Evolutionary conservation across 1,139 yeast species (phyloP).

Genomic region (Blastobotrys arbuscula): DNA sequence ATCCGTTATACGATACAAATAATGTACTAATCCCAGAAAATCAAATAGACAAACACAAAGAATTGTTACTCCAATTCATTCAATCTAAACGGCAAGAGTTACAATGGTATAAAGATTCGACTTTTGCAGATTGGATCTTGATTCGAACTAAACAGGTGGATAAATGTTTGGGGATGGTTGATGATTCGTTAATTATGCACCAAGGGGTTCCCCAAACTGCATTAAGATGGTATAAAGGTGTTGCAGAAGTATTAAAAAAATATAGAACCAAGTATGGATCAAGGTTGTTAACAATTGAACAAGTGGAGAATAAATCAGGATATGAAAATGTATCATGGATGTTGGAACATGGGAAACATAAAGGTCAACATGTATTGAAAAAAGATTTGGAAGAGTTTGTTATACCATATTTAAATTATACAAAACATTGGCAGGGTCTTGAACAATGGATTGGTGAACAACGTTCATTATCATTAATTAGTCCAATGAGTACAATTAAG

Average conservation of each 20-base stretch:
- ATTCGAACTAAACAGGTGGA: conserved; percentile 24
- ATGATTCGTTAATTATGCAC: conserved; percentile 13
- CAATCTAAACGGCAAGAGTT: conserved; percentile 10
- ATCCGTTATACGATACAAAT: background rate
- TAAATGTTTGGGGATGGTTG: conserved; percentile 19
- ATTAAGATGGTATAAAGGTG: conserved; percentile 24
- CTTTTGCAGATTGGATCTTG: conserved; percentile 20
- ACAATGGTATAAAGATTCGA: conserved; percentile 18
- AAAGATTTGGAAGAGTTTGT: conserved; percentile 24
- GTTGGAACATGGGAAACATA: background rate
- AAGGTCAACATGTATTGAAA: background rate
- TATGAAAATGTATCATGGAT: background rate
- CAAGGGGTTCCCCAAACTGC: conserved; percentile 16
- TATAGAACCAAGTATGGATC: conserved; percentile 15
- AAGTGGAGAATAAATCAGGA: background rate
- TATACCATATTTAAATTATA: conserved; percentile 22
- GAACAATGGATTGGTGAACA: conserved; percentile 20
- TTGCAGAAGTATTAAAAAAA: conserved; percentile 21
- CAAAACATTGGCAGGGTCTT: conserved; percentile 17
- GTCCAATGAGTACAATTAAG: conserved; percentile 10
- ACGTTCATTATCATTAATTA: conserved; percentile 7
- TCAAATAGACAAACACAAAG: conserved; percentile 15
- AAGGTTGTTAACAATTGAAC: conserved; percentile 8
- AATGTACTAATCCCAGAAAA: background rate
- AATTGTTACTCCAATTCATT: conserved; percentile 16